Conservation (phyloP, 2,329 filamentous ascomycete genomes). For the Sporothrix humicola region DNA sequence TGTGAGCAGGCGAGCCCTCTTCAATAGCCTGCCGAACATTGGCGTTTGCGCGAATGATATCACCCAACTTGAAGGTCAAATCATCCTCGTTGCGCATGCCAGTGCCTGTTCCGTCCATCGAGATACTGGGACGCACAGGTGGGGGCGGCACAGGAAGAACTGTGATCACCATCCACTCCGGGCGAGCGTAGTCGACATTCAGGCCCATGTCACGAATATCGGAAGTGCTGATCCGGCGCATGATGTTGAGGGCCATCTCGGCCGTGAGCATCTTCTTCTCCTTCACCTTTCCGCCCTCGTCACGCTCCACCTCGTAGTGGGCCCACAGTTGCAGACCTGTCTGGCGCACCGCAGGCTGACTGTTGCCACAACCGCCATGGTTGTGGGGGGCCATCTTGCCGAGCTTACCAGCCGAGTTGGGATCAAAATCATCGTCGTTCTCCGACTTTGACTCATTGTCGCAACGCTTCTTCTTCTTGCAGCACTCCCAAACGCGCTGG, state of each 20-base stretch:
- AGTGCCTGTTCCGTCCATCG: constrained; percentile 90
- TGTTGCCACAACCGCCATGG: constrained; percentile 93
- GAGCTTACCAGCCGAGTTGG: constrained; percentile 55
- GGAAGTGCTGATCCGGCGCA: constrained; percentile 80
- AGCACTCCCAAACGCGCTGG: constrained; percentile 87
- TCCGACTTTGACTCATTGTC: constrained; percentile 71
- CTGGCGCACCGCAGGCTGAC: constrained; percentile 85
- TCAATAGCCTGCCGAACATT: constrained; percentile 90
- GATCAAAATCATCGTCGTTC: constrained; percentile 70
- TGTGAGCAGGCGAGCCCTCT: constrained; percentile 90
- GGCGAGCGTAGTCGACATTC: constrained; percentile 91
- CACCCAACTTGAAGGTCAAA: constrained; percentile 97
- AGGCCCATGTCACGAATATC: constrained; percentile 88
- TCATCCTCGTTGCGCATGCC: constrained; percentile 97
- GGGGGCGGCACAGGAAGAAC: constrained; percentile 94
- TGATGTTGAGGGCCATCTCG: constrained; percentile 81
- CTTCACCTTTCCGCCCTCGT: constrained; percentile 74
- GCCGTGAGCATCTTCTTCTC: constrained; percentile 85
- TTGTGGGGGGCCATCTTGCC: constrained; percentile 57
- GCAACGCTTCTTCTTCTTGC: constrained; percentile 85
- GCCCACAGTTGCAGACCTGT: constrained; percentile 82
- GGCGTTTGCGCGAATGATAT: constrained; percentile 96
- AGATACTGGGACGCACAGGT: constrained; percentile 94
- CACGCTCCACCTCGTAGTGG: constrained; percentile 74
- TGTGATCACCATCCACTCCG: constrained; percentile 97